Base-by-base conservation (phyloP, 805 yeast genomes). In the Sugiyamaella chiloensis region DNA sequence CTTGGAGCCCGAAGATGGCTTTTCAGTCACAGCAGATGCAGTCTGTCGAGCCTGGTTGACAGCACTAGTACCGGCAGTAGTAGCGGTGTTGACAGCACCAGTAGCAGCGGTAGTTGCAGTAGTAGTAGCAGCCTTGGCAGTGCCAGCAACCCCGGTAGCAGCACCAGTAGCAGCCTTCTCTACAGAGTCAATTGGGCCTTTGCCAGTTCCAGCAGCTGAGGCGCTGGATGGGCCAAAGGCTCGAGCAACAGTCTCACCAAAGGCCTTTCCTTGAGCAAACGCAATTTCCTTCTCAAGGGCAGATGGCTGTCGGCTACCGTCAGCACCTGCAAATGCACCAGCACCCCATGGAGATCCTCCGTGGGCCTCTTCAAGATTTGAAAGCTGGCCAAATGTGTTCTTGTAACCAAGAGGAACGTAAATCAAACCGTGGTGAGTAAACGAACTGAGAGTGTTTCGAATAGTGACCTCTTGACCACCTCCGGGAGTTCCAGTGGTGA, bases 261-360 rank as follows among this genome's bases (percentile, higher is more conserved):
- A 87, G 30, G 73, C 62, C 52, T 71, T 65, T 60, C 95, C 96
- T 70, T 87, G 96, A 51, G 68, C 68, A 41, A 62, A 62, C 20
- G 90, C 93, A 51, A 87, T 64, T 58, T 75, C 74, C 64, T 76
- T 68, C 67, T 88, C 96, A 50, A 83, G 69, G 20, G 69, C 74
- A 36, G 81, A 59, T 20, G 89, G 85, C 58, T 72, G 70, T 72
- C 95, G 79, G 6, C 85, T 76, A 45, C 95, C 95, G 61, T 84
- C 93, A 45, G 75, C 73, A 43, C 81, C 87, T 23, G 95, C 90
- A 60, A 76, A 72, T 27, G 87, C 71, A 56, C 95, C 95, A 31
- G 95, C 83, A 65, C 96, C 96, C 89, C 90, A 88, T 34, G 96
- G 79, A 16, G 90, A 79, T 46, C 86, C 87, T 54, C 96, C 96